Evolutionary conservation across 1,284 basidiomycete species (phyloP).

Genomic region (Cryptococcus sp.): DNA sequence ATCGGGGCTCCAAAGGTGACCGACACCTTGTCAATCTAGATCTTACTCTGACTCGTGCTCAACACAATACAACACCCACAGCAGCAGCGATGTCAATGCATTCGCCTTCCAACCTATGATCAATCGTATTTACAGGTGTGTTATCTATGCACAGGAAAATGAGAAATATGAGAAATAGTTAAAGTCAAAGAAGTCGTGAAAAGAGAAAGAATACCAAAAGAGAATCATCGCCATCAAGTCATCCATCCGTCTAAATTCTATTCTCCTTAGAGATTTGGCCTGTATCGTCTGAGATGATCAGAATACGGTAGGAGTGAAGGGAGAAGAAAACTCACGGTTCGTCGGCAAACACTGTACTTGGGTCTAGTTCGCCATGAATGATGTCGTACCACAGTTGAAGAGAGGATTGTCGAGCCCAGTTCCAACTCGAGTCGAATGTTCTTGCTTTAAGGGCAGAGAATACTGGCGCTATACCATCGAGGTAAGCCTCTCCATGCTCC

Average conservation of each 20-base stretch:
- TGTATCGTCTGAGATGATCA: not conserved
- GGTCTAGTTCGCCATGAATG: slow-evolving; percentile 68
- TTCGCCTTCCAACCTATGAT: too few species aligned
- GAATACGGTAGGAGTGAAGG: not conserved
- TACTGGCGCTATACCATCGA: slow-evolving; percentile 88
- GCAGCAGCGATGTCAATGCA: too few species aligned
- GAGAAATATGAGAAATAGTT: too few species aligned
- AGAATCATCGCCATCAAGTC: not conserved
- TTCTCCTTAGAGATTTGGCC: not conserved
- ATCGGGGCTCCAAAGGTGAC: too few species aligned
- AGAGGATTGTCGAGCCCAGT: slow-evolving; percentile 96
- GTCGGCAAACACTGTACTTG: slow-evolving; percentile 40
- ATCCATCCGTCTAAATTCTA: not conserved
- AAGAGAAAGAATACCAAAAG: not conserved
- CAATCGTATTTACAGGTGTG: too few species aligned
- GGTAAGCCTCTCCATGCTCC: slow-evolving; percentile 81
- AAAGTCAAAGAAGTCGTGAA: not conserved
- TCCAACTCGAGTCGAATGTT: slow-evolving; percentile 97
- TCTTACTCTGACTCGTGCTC: too few species aligned
- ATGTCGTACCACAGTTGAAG: slow-evolving; percentile 96
- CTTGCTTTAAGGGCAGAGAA: slow-evolving; percentile 95
- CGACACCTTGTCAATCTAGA: too few species aligned
- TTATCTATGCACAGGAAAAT: too few species aligned
- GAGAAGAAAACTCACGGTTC: slow-evolving; percentile 27
- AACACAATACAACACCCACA: too few species aligned